Evolutionary conservation across 1,139 yeast genomes (phyloP).

Genomic region (Candida glucosophila): DNA sequence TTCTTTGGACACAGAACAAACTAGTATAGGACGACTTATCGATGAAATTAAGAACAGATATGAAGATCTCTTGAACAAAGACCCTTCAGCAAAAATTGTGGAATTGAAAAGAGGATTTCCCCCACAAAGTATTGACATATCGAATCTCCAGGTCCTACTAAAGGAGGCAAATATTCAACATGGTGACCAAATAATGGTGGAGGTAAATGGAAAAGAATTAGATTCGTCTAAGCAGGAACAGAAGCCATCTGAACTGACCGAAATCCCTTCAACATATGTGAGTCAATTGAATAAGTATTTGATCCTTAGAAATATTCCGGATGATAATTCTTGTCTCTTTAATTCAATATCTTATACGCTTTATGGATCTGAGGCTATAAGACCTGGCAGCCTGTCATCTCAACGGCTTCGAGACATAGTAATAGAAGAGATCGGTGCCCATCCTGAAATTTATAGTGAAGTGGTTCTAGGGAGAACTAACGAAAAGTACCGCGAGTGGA

Average conservation of each 20-base stretch:
- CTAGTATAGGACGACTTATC: constrained; percentile 5
- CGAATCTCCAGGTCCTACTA: constrained; percentile 12
- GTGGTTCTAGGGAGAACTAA: constrained; percentile 51
- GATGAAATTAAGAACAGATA: constrained; percentile 8
- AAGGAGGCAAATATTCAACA: constrained; percentile 36
- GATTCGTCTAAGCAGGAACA: constrained; percentile 3
- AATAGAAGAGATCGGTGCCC: constrained; percentile 31
- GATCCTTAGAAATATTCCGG: constrained; percentile 56
- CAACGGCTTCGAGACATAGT: constrained; percentile 43
- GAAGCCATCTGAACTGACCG: constrained; percentile 5
- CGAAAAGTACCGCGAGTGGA: constrained; percentile 54
- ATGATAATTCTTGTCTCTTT: constrained; percentile 76
- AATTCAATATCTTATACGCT: constrained; percentile 56
- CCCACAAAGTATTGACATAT: constrained; percentile 36
- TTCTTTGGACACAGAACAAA: constrained; percentile 7
- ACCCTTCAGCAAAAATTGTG: too few species aligned
- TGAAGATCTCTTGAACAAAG: too few species aligned
- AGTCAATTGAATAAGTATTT: constrained; percentile 17
- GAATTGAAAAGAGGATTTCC: constrained; percentile 52
- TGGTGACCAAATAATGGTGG: constrained; percentile 51
- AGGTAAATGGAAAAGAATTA: constrained; percentile 6
- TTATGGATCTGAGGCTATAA: constrained; percentile 16
- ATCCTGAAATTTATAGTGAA: constrained; percentile 43
- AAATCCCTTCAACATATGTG: constrained; percentile 21
- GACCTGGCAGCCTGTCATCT: constrained; percentile 29